phyloP scores from a whole-genome alignment of 495 filamentous ascomycete species.

The Extremus antarcticus region DNA sequence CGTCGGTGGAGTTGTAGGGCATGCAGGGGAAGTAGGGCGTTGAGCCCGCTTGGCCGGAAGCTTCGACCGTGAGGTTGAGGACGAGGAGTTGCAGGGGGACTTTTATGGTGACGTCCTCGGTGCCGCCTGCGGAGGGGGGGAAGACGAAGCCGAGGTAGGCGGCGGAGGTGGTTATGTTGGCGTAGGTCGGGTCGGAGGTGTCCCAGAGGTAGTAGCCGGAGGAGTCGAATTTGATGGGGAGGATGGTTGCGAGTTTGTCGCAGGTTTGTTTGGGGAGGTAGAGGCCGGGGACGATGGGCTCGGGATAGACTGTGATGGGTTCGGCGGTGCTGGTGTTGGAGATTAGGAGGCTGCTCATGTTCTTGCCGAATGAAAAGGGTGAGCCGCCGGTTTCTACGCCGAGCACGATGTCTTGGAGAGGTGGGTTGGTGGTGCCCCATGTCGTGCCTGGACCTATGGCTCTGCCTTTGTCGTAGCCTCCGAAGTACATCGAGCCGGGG shows the following conservation, averaged over 20 bases:
- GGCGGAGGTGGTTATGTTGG: background rate
- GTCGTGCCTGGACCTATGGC: background rate
- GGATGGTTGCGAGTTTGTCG: background rate
- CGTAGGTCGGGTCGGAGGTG: background rate
- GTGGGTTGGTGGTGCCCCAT: background rate
- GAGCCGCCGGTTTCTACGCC: background rate
- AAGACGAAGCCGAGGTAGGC: constrained; percentile 1
- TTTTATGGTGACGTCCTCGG: background rate
- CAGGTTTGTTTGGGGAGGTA: background rate
- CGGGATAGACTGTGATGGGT: background rate
- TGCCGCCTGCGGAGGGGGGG: background rate
- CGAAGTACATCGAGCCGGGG: background rate
- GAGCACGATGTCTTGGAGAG: background rate
- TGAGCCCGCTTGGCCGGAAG: background rate
- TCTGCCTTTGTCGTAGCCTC: background rate
- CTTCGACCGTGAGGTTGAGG: background rate
- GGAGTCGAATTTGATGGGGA: background rate
- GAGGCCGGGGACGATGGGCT: background rate
- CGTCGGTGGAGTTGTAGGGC: background rate
- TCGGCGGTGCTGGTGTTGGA: background rate
- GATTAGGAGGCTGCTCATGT: background rate
- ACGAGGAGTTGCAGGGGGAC: background rate
- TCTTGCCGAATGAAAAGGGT: background rate
- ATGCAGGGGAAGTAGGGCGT: background rate
- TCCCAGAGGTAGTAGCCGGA: background rate